Evolutionary conservation across 208 protist species (phyloP), one percentile per base, ranked within the genome.

Genomic region (Porcisia hertigi): DNA sequence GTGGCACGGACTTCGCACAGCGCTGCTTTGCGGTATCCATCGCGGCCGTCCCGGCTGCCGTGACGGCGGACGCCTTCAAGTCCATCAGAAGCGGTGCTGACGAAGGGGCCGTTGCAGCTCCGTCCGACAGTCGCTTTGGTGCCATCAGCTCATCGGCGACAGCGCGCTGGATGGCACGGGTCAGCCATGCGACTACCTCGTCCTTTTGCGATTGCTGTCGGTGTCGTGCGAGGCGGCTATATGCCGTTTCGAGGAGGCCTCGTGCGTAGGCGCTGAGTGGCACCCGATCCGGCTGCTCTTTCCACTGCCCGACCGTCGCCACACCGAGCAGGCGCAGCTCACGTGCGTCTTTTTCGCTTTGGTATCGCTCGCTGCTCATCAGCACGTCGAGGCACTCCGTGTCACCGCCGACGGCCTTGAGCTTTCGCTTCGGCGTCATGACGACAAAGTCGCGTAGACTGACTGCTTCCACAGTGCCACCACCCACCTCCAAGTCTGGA

Each of bases 171-270:
- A 96, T 94, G 1, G 92, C 88, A 47, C 88, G 85, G 3, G 89
- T 91, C 23, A 96, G 80, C 90, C 92, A 96, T n/a, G 83, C 83
- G 58, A 96, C 85, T 16, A 96, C 88, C 76, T 90, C 85, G 23
- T 91, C 84, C 77, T 87, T 81, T 78, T 92, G 85, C 25, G 65
- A 78, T 71, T 82, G 80, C 41, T 78, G 71, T 52, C 69, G 74
- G 54, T 59, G 23, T 2, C 79, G 81, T 6, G 78, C 71, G 12
- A 83, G 39, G n/a, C 54, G 52, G 59, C 75, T 70, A 69, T 92
- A 94, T 3, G 88, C 86, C 9, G 82, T 71, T 62, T 94, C 86
- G 7, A 96, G 81, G 62, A 92, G 49, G 8, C 92, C 92, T 4
- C 92, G 88, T 1, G 81, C 80, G 81, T 93, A 94, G 23, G 85